Conservation (phyloP, 768 basidiomycete genomes). For the Neoboletus brunneissimus region DNA sequence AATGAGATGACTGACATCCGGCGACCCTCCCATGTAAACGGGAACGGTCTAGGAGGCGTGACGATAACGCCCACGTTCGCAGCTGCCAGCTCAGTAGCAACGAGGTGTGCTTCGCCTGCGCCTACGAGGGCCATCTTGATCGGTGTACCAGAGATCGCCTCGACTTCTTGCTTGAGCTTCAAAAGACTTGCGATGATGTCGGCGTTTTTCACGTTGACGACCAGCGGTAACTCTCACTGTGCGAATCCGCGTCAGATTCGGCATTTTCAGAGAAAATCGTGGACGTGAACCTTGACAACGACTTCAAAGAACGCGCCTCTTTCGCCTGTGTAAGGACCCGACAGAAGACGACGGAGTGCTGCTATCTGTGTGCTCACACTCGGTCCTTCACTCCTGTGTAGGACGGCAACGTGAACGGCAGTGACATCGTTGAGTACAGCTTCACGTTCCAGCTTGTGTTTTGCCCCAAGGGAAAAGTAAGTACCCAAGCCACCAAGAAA, state of each 20-base stretch:
- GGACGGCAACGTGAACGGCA: slow-evolving; percentile 60
- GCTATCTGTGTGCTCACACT: slow-evolving; percentile 67
- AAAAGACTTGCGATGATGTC: slow-evolving; percentile 75
- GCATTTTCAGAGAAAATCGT: neutral
- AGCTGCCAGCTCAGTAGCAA: slow-evolving; percentile 45
- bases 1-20: slow-evolving; percentile 48
- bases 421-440: slow-evolving; percentile 66
- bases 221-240: slow-evolving; percentile 60
- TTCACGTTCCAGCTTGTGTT: slow-evolving; percentile 53
- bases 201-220: slow-evolving; percentile 64
- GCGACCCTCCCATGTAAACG: slow-evolving; percentile 60
- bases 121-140: slow-evolving; percentile 54
- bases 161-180: slow-evolving; percentile 53
- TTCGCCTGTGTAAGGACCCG: slow-evolving; percentile 28
- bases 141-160: slow-evolving; percentile 29
- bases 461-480: slow-evolving; percentile 57
- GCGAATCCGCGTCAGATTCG: slow-evolving; percentile 7
- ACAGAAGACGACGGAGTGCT: slow-evolving; percentile 47
- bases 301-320: slow-evolving; percentile 33
- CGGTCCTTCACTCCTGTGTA: slow-evolving; percentile 24
- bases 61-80: slow-evolving; percentile 73
- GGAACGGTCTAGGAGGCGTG: slow-evolving; percentile 60
- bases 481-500: slow-evolving; percentile 64
- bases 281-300: slow-evolving; percentile 36
- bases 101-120: slow-evolving; percentile 51